Conservation (phyloP, 164 flowering plant species). For the Chimonanthus salicifolius region DNA sequence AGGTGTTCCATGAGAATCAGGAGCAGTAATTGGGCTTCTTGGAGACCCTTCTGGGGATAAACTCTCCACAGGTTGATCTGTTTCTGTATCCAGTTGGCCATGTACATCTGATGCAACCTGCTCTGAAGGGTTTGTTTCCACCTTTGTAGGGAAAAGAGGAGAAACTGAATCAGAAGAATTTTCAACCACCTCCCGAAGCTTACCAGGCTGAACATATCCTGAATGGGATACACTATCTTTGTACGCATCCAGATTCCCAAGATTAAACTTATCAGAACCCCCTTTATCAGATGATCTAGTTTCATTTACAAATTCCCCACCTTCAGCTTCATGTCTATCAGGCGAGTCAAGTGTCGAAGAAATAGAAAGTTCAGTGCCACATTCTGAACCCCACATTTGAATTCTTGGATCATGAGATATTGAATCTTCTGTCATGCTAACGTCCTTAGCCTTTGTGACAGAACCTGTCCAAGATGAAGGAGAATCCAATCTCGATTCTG, state of each 20-base stretch:
- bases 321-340: constrained; percentile 40
- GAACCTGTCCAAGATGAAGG: constrained; percentile 30
- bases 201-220: constrained; percentile 24
- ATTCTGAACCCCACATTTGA: constrained; percentile 66
- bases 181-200: constrained; percentile 18
- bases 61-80: constrained; percentile 24
- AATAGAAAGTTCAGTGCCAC: constrained; percentile 76
- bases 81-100: constrained; percentile 22
- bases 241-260: constrained; percentile 14
- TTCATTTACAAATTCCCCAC: constrained; percentile 2
- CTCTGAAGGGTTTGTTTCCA: constrained; percentile 26
- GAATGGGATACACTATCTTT: constrained; percentile 19
- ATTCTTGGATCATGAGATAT: constrained; percentile 23
- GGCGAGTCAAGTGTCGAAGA: constrained; percentile 86
- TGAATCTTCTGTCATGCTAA: constrained; percentile 26
- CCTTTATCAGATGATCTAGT: background rate
- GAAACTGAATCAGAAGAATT: constrained; percentile 18
- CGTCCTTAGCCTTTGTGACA: constrained; percentile 25
- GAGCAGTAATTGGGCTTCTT: constrained; percentile 47
- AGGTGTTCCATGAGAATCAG: constrained; percentile 78
- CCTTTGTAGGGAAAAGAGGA: constrained; percentile 9
- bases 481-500: constrained; percentile 29
- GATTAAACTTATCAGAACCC: constrained; percentile 7
- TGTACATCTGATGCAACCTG: constrained; percentile 25
- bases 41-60: constrained; percentile 73